Evolutionary conservation across 257 asterid genomes (phyloP).

Genomic region (Agastache rugosa): DNA sequence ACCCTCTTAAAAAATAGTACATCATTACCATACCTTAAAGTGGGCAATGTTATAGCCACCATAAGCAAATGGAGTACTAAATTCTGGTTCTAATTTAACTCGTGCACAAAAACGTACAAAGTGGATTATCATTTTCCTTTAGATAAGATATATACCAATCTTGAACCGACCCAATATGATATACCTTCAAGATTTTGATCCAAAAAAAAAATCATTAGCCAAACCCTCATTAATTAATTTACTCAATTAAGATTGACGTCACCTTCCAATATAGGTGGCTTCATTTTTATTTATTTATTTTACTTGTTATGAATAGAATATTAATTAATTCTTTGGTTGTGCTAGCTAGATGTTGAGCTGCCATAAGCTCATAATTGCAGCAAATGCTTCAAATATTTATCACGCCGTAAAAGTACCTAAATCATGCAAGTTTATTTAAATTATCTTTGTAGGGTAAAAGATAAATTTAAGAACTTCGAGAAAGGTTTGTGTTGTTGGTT

Average conservation of each 20-base stretch:
- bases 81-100: constrained; percentile 12
- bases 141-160: constrained; percentile 30
- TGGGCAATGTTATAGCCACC: constrained; percentile 12
- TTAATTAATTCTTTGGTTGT: neutral
- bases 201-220: neutral
- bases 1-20: no score
- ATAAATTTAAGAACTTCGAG: no score
- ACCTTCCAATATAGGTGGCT: neutral
- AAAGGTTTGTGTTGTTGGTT: no score
- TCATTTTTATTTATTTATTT: neutral
- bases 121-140: constrained; percentile 11
- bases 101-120: constrained; percentile 5
- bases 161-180: neutral
- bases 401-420: neutral
- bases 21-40: neutral
- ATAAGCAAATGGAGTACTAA: neutral
- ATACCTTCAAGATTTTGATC: neutral
- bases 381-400: neutral
- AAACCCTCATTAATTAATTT: neutral
- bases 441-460: neutral
- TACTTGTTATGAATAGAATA: neutral
- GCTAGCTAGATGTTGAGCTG: constrained; percentile 10
- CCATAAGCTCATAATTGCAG: constrained; percentile 1
- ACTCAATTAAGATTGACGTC: neutral
- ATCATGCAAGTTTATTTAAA: neutral